These are phyloP conservation scores for Fraxinus americana DNA, from an alignment of 257 asterid species.

Conservation along the genomic window DNA sequence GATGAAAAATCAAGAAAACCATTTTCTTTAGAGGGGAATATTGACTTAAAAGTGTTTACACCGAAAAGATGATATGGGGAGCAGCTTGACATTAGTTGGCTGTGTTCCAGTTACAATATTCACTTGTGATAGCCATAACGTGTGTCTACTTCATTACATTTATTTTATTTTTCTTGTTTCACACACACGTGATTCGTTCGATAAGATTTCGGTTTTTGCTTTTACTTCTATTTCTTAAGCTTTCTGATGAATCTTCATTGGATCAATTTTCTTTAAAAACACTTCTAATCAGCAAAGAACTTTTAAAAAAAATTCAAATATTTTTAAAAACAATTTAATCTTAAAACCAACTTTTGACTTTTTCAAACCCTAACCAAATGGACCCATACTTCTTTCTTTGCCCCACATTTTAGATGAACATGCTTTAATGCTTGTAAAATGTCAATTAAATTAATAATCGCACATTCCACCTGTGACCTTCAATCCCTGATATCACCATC, in stretches of 20 bases:
- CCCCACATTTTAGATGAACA: neutral
- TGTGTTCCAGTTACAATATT: slow-evolving; percentile 1
- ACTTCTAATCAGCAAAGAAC: too few relatives aligned
- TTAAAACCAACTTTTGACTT: too few relatives aligned
- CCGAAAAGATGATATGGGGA: slow-evolving; percentile 36
- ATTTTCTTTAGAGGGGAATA: slow-evolving; percentile 13
- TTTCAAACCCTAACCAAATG: too few relatives aligned
- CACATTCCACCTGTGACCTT: slow-evolving; percentile 13
- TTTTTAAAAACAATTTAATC: too few relatives aligned
- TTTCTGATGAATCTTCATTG: too few relatives aligned
- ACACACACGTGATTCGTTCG: too few relatives aligned
- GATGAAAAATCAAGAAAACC: slow-evolving; percentile 1
- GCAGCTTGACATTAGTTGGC: slow-evolving; percentile 37
- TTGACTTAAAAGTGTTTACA: slow-evolving; percentile 20
- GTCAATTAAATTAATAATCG: slow-evolving; percentile 23
- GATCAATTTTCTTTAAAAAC: too few relatives aligned
- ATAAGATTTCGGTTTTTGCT: too few relatives aligned
- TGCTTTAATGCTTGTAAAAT: slow-evolving; percentile 7
- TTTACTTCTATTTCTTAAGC: too few relatives aligned
- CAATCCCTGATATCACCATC: slow-evolving; percentile 10
- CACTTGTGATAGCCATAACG: neutral
- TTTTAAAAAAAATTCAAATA: too few relatives aligned
- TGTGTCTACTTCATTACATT: too few relatives aligned
- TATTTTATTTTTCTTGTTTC: too few relatives aligned
- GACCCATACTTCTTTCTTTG: neutral